Percentiles rank a stretch among this genome's conserved stretches.
Evolutionary conservation across 805 yeast species (phyloP).

Genomic region (Saccharomycopsis malanga): DNA sequence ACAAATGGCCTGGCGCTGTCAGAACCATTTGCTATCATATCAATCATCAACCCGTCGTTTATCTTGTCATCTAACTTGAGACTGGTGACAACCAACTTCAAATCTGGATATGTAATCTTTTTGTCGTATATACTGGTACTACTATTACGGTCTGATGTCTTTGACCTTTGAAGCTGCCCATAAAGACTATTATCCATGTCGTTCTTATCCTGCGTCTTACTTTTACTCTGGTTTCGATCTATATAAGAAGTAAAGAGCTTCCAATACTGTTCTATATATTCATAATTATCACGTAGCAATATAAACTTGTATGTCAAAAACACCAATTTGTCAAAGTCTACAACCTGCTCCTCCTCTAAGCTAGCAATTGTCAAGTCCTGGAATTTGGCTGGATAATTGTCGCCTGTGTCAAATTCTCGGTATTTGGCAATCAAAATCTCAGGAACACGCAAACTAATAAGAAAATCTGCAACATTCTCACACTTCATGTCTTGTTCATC

Average conservation of each 20-base stretch:
- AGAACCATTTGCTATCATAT: conserved; percentile 18
- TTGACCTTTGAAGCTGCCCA: neutral
- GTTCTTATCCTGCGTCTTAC: neutral
- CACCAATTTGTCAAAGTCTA: conserved; percentile 18
- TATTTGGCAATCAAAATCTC: conserved; percentile 7
- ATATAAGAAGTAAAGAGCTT: conserved; percentile 9
- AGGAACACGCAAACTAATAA: conserved; percentile 10
- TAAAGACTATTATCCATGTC: neutral
- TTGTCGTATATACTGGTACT: neutral
- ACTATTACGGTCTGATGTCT: too few species aligned
- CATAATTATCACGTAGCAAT: conserved; percentile 10
- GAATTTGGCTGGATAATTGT: neutral
- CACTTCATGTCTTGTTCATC: conserved; percentile 20
- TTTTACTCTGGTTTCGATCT: neutral
- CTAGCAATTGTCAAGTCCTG: conserved; percentile 11
- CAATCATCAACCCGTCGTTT: conserved; percentile 16
- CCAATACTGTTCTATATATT: conserved; percentile 17
- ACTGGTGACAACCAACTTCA: conserved; percentile 10
- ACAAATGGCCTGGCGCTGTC: conserved; percentile 14
- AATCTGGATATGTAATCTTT: conserved; percentile 15
- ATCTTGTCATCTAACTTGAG: conserved; percentile 14
- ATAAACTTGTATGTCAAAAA: conserved; percentile 12
- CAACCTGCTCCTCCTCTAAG: conserved; percentile 14
- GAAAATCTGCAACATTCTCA: conserved; percentile 9
- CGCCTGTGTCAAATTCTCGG: neutral